These are phyloP conservation scores for Tulasnella calospora DNA, from an alignment of 768 basidiomycete species.

Conservation along the genomic window DNA sequence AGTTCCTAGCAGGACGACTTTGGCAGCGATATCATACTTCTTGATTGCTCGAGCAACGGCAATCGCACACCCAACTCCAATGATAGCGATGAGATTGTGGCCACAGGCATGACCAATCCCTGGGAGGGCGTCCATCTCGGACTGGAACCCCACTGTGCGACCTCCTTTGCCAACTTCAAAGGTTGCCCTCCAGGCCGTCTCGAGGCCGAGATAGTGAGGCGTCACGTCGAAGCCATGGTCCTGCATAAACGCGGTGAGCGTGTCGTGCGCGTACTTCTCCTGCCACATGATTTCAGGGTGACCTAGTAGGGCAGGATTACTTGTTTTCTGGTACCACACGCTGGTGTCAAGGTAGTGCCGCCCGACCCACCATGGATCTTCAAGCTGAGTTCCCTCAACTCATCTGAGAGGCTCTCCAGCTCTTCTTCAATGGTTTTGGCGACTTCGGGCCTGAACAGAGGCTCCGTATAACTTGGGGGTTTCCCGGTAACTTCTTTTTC, in stretches of 20 bases:
- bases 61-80: conserved; percentile 66
- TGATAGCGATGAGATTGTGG: conserved; percentile 76
- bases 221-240: conserved; percentile 61
- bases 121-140: conserved; percentile 67
- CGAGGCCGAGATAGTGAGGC: conserved; percentile 51
- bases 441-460: conserved; percentile 44
- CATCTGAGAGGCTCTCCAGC: conserved; percentile 53
- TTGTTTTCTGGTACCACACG: background rate
- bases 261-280: conserved; percentile 51
- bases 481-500: background rate
- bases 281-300: conserved; percentile 31
- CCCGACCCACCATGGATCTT: conserved; percentile 60
- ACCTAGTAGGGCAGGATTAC: conserved; percentile 25
- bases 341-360: background rate
- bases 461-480: background rate
- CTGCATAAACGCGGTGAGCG: conserved; percentile 60
- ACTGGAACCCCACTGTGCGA: conserved; percentile 70
- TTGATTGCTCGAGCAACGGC: conserved; percentile 62
- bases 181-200: conserved; percentile 71
- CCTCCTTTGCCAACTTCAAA: conserved; percentile 63
- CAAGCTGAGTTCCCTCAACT: conserved; percentile 57
- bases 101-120: conserved; percentile 51
- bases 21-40: conserved; percentile 59
- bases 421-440: conserved; percentile 55
- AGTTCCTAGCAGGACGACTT: conserved; percentile 68